Evolutionary conservation across 306 rosid genomes (phyloP), one percentile per base, ranked within the genome.

Genomic region (Cucumis hystrix): DNA sequence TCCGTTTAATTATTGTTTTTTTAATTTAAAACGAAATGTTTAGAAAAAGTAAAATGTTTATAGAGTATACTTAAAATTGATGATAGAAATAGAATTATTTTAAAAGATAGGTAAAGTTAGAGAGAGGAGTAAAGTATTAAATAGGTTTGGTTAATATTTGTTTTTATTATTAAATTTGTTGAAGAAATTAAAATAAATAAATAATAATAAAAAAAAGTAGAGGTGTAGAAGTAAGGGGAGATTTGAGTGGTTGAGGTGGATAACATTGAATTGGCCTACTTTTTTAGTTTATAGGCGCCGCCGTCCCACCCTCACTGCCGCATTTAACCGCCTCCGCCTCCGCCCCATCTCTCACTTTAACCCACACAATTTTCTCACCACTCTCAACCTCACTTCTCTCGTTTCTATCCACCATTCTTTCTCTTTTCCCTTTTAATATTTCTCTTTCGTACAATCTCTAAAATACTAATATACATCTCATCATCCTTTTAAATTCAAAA

Each of bases 251-350:
- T 85, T 90, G 89, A 79, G 79, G 86, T 87, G 49, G 55, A 86
- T 80, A 25, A 58, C 92, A 93, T 87, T 86, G 73, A 89, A 92
- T 89, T 87, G 77, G 96, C 95, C 96, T 60, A 63, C 91, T 60
- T 87, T 86, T 78, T 81, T 85, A 86, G 85, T 88, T 86, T 70
- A 33, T 78, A 64, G 80, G 83, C 80, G 86, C 85, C 86, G 86
- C 85, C 86, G 86, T 57, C 84, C 80, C n/a, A 33, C 5, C 37
- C 10, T 72, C 80, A 10, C 37, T 41, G 68, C 57, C 70, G 80
- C 80, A 60, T 77, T 77, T 62, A 77, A 45, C 10, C 15, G 1
- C 21, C 59, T 40, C 4, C 79, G 28, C 23, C 75, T 25, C 6
- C 56, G 10, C 75, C n/a, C n/a, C 25, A 23, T 23, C 25, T 23